These are phyloP conservation scores for Epichloe festucae DNA, from an alignment of 2,329 filamentous ascomycete genomes.

Conservation along the genomic window DNA sequence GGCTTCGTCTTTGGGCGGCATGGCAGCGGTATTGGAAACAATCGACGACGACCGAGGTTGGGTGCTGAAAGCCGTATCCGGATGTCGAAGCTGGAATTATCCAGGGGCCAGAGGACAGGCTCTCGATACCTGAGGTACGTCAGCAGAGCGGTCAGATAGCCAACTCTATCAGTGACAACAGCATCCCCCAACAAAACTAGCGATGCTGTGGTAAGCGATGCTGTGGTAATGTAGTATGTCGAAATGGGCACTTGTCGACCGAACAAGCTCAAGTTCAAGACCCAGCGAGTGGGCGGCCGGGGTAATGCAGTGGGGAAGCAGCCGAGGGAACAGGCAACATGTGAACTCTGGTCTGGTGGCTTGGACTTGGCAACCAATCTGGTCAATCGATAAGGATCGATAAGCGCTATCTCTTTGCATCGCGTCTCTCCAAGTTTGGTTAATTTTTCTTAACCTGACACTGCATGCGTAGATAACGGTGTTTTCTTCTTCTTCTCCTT, in stretches of 20 bases:
- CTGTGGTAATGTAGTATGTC: not conserved
- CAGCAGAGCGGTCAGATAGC: not conserved
- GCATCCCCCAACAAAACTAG: not conserved
- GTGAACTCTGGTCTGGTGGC: not conserved
- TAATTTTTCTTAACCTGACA: no score
- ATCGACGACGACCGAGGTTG: not conserved
- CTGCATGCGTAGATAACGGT: no score
- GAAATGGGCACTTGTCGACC: not conserved
- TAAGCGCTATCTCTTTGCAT: no score
- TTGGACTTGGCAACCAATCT: not conserved
- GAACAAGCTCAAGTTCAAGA: not conserved
- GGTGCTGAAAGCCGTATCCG: not conserved
- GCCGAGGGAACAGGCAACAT: constrained; percentile 5
- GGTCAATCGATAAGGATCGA: not conserved
- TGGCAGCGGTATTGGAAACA: constrained; percentile 7
- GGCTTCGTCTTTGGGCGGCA: constrained; percentile 19
- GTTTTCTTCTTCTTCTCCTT: not conserved
- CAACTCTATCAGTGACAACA: not conserved
- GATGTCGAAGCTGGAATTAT: not conserved
- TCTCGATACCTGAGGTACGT: not conserved
- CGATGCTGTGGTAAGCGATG: not conserved
- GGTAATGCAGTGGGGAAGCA: not conserved
- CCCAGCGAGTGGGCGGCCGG: not conserved
- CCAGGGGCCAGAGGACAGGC: not conserved
- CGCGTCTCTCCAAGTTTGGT: no score